These are phyloP conservation scores for Phaeophleospora eucalypticola DNA, from an alignment of 2,329 filamentous ascomycete species.

Conservation along the genomic window DNA sequence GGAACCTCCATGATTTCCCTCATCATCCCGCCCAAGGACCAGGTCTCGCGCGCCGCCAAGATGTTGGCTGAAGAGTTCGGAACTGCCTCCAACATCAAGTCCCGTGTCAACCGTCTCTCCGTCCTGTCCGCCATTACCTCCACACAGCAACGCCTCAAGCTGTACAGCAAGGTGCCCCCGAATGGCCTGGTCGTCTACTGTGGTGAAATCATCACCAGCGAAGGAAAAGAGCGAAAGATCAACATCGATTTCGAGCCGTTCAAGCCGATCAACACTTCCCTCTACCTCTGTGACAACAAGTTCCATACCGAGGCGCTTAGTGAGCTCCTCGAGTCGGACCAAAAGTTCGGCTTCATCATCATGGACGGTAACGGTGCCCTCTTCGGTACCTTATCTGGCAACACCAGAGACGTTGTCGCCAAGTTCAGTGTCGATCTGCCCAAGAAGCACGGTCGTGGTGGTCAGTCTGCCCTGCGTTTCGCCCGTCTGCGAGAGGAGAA, in stretches of 20 bases:
- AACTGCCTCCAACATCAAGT: constrained; percentile 99
- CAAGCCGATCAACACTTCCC: constrained; percentile 99
- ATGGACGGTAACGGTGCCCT: constrained; percentile 99
- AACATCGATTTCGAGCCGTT: constrained; percentile 99
- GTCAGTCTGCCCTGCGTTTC: constrained; percentile 98
- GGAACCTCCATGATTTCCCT: constrained; percentile 99
- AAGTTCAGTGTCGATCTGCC: constrained; percentile 98
- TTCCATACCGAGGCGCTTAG: constrained; percentile 97
- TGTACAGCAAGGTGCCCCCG: constrained; percentile 97
- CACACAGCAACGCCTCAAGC: constrained; percentile 96
- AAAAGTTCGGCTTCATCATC: constrained; percentile 99
- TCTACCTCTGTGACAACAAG: constrained; percentile 99
- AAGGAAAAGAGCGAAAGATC: constrained; percentile 99
- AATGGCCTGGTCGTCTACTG: constrained; percentile 98
- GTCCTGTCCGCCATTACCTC: constrained; percentile 98
- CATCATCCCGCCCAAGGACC: constrained; percentile 98
- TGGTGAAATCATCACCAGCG: constrained; percentile 98
- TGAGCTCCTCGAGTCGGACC: constrained; percentile 95
- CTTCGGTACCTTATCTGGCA: constrained; percentile 94
- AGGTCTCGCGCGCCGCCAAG: constrained; percentile 92
- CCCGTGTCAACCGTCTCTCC: constrained; percentile 95
- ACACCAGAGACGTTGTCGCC: constrained; percentile 93
- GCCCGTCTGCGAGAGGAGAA: constrained; percentile 99
- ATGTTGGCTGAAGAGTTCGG: constrained; percentile 94
- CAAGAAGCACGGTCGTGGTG: constrained; percentile 99